Evolutionary conservation across 495 filamentous ascomycete genomes (phyloP).

Genomic region (Trichocladium uniseriatum): DNA sequence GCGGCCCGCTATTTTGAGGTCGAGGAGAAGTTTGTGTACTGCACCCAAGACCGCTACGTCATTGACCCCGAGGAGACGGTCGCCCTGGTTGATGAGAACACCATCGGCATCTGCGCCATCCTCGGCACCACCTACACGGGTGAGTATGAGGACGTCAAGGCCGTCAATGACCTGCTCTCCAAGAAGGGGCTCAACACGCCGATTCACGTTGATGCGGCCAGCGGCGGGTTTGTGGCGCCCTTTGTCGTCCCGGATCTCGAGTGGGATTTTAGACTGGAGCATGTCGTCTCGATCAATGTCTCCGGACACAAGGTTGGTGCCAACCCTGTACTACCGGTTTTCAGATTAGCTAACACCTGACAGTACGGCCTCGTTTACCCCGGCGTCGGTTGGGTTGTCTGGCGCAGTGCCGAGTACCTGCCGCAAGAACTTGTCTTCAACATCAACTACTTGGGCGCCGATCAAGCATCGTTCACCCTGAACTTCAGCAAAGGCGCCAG

Average conservation of each 20-base stretch:
- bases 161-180: conserved; percentile 72
- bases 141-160: conserved; percentile 88
- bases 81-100: conserved; percentile 84
- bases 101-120: conserved; percentile 86
- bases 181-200: conserved; percentile 62
- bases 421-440: conserved; percentile 92
- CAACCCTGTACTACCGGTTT: no score
- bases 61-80: conserved; percentile 81
- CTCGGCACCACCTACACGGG: conserved; percentile 92
- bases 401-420: conserved; percentile 73
- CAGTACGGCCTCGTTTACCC: conserved; percentile 66
- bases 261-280: conserved; percentile 83
- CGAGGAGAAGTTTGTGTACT: conserved; percentile 82
- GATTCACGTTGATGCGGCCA: conserved; percentile 88
- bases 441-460: conserved; percentile 92
- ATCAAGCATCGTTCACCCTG: conserved; percentile 94
- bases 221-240: conserved; percentile 81
- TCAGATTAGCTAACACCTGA: conserved; percentile 2
- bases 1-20: conserved; percentile 91
- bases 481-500: conserved; percentile 92
- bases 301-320: conserved; percentile 81
- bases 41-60: conserved; percentile 68
- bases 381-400: conserved; percentile 87
- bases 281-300: conserved; percentile 85
- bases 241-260: conserved; percentile 71